Conservation (phyloP, 805 yeast species). For the Scheffersomyces lignosus region DNA sequence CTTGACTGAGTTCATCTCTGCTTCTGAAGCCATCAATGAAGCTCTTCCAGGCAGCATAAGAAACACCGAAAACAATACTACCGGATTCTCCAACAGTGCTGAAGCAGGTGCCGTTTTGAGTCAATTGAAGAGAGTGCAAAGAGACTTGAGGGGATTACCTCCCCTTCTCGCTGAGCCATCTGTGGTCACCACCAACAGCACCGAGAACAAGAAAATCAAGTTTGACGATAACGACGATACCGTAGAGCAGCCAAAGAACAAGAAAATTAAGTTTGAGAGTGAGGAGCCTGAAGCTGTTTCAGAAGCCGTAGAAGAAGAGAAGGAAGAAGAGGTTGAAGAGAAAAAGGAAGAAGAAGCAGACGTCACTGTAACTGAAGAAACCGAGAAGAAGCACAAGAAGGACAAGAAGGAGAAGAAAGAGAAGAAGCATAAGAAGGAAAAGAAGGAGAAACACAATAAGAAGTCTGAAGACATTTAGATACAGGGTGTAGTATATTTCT, state of each 20-base stretch:
- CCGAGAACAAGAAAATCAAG: slow-evolving; percentile 25
- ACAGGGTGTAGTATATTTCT: no score
- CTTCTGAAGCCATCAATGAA: slow-evolving; percentile 37
- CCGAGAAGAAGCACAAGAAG: slow-evolving; percentile 15
- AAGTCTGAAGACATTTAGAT: no score
- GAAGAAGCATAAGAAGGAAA: slow-evolving; percentile 19
- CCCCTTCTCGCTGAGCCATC: slow-evolving; percentile 43
- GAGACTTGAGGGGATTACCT: slow-evolving; percentile 80
- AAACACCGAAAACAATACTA: slow-evolving; percentile 19
- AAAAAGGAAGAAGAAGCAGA: slow-evolving; percentile 7
- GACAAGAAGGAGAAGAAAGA: slow-evolving; percentile 27
- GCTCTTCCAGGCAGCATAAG: slow-evolving; percentile 24
- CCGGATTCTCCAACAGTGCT: slow-evolving; percentile 32
- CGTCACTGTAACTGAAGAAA: slow-evolving; percentile 6
- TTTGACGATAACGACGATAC: slow-evolving; percentile 19
- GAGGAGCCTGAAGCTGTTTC: slow-evolving; percentile 8
- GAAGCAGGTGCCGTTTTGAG: slow-evolving; percentile 46
- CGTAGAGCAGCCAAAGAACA: slow-evolving; percentile 14
- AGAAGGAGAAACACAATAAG: no score
- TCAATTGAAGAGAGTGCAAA: slow-evolving; percentile 71
- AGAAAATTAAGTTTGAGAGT: slow-evolving; percentile 16
- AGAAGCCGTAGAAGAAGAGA: slow-evolving; percentile 10
- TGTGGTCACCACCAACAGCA: slow-evolving; percentile 6
- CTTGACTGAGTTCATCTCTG: slow-evolving; percentile 41
- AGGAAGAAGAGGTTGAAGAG: slow-evolving; percentile 6